These are phyloP conservation scores for Aspergillus olivimuriae DNA, from an alignment of 495 filamentous ascomycete species.

Conservation along the genomic window DNA sequence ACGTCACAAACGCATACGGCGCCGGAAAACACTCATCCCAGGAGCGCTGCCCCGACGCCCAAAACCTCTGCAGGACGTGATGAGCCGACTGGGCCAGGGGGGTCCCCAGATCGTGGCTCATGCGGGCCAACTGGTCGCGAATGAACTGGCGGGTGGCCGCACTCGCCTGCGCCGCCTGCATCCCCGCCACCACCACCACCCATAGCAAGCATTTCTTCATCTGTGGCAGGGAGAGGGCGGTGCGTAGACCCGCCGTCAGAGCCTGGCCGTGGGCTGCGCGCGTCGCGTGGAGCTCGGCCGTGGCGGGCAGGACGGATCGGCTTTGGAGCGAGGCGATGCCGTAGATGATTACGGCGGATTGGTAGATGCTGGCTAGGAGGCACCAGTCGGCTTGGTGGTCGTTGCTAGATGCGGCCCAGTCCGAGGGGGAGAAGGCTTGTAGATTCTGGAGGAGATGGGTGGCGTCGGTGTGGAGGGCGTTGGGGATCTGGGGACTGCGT, in stretches of 20 bases:
- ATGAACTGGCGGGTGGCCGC: conserved; percentile 18
- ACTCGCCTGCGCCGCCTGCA: conserved; percentile 17
- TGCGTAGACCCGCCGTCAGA: conserved; percentile 7
- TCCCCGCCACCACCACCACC: conserved; percentile 27
- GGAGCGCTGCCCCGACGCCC: conserved; percentile 16
- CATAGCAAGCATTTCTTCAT: conserved; percentile 22
- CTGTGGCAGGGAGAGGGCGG: conserved; percentile 9
- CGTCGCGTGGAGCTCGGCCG: background rate
- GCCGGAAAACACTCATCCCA: conserved; percentile 32
- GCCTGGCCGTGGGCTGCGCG: conserved; percentile 5
- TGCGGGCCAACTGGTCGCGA: conserved; percentile 9
- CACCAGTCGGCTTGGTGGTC: conserved; percentile 19
- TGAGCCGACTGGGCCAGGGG: conserved; percentile 15
- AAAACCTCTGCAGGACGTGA: conserved; percentile 21
- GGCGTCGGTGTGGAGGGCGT: conserved; percentile 6
- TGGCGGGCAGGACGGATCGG: conserved; percentile 15
- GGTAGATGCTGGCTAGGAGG: conserved; percentile 22
- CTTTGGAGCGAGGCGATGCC: conserved; percentile 26
- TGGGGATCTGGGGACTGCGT: conserved; percentile 9
- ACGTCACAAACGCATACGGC: conserved; percentile 13
- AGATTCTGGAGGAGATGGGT: conserved; percentile 15
- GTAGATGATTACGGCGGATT: conserved; percentile 23
- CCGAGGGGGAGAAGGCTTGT: conserved; percentile 16
- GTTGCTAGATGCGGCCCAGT: conserved; percentile 15
- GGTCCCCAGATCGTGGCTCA: conserved; percentile 13